phyloP scores from a whole-genome alignment of 2,329 filamentous ascomycete genomes.

The Claviceps sp. region DNA sequence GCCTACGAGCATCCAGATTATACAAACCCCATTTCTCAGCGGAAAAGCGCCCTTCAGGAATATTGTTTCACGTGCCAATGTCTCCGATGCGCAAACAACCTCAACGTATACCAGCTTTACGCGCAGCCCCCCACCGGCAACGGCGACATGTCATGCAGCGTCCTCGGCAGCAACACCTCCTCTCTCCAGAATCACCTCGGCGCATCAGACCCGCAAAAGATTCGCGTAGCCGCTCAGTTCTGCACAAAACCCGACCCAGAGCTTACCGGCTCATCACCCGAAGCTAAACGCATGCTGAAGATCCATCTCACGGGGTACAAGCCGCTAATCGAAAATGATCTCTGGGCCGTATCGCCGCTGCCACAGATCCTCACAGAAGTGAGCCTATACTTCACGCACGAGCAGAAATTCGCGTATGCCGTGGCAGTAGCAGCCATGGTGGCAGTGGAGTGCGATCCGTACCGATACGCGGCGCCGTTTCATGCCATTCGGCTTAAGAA shows the following conservation, averaged over 20 bases:
- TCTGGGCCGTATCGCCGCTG: constrained; percentile 39
- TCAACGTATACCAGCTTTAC: constrained; percentile 41
- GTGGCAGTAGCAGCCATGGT: constrained; percentile 35
- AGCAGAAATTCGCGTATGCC: constrained; percentile 27
- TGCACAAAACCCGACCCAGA: neutral
- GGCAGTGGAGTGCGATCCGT: constrained; percentile 34
- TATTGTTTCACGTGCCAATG: constrained; percentile 43
- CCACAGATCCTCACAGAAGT: constrained; percentile 30
- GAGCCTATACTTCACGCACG: constrained; percentile 30
- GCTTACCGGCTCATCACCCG: neutral
- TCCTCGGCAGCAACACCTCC: constrained; percentile 20
- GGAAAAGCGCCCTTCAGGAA: constrained; percentile 28
- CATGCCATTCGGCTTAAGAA: constrained; percentile 36
- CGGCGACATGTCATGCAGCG: constrained; percentile 28
- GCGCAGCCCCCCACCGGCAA: constrained; percentile 21
- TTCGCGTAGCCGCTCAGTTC: constrained; percentile 5
- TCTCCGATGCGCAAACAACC: constrained; percentile 32
- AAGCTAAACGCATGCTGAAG: neutral
- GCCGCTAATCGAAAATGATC: constrained; percentile 13
- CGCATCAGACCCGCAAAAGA: constrained; percentile 14
- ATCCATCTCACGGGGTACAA: constrained; percentile 8
- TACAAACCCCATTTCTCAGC: constrained; percentile 28
- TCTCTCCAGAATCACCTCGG: constrained; percentile 8
- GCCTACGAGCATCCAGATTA: constrained; percentile 25
- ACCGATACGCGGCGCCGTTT: constrained; percentile 36